Conservation (phyloP, 2,329 filamentous ascomycete species). For the Aureobasidium sp. region DNA sequence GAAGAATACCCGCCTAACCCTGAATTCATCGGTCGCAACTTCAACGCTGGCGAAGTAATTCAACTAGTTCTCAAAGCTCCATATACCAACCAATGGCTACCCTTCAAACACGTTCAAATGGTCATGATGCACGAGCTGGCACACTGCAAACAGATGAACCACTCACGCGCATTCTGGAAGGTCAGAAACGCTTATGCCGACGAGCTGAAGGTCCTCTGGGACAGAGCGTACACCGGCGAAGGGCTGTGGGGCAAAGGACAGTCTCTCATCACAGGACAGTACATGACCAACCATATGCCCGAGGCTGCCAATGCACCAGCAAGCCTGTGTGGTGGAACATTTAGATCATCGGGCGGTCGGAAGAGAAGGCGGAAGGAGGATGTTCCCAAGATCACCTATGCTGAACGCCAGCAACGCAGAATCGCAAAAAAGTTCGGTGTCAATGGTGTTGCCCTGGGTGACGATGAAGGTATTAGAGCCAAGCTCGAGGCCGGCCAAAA, state of each 20-base stretch:
- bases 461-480: slow-evolving; percentile 56
- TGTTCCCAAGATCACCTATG: slow-evolving; percentile 46
- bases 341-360: slow-evolving; percentile 45
- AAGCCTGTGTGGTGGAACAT: slow-evolving; percentile 76
- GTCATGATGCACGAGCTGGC: slow-evolving; percentile 92
- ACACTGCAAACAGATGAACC: slow-evolving; percentile 89
- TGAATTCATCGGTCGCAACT: slow-evolving; percentile 82
- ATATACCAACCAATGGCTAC: slow-evolving; percentile 57
- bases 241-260: slow-evolving; percentile 74
- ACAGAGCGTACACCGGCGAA: slow-evolving; percentile 64
- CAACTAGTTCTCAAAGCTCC: slow-evolving; percentile 71
- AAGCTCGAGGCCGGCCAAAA: slow-evolving; percentile 46
- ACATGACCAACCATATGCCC: slow-evolving; percentile 54
- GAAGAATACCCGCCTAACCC: slow-evolving; percentile 75
- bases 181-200: slow-evolving; percentile 65
- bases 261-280: slow-evolving; percentile 52
- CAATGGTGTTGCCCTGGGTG: slow-evolving; percentile 60
- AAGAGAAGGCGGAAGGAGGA: slow-evolving; percentile 48
- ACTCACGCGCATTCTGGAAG: slow-evolving; percentile 71
- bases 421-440: slow-evolving; percentile 70
- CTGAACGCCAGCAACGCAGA: slow-evolving; percentile 61
- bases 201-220: slow-evolving; percentile 64
- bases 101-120: slow-evolving; percentile 80
- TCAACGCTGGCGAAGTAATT: slow-evolving; percentile 81
- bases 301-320: slow-evolving; percentile 36